Conservation (phyloP, 257 asterid genomes). For the Solanum arcanum region DNA sequence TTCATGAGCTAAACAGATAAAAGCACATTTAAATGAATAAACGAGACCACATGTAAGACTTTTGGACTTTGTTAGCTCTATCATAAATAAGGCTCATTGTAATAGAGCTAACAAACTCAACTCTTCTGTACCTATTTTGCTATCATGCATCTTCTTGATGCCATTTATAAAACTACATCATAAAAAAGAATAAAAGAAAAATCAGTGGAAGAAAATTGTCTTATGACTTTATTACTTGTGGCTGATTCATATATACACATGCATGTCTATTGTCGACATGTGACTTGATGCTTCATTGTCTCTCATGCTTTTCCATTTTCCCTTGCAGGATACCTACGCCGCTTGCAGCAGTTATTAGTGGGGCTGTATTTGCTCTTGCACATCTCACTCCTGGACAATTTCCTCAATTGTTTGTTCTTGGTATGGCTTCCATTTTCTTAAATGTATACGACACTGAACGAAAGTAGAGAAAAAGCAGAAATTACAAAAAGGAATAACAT, state of each 20-base stretch:
- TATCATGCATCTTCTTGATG: no score
- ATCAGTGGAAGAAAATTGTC: not conserved
- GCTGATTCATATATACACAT: not conserved
- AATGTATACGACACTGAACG: not conserved
- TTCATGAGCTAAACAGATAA: not conserved
- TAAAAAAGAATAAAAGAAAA: not conserved
- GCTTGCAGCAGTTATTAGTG: conserved; percentile 62
- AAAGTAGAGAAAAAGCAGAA: not conserved
- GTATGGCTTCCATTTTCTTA: conserved; percentile 21
- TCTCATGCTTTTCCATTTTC: conserved; percentile 2
- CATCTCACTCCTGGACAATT: conserved; percentile 94
- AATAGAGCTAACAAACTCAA: not conserved
- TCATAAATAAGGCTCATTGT: not conserved
- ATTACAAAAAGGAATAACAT: not conserved
- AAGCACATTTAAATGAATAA: no score
- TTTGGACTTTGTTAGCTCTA: not conserved
- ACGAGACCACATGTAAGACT: not conserved
- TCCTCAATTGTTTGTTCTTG: conserved; percentile 90
- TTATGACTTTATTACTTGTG: not conserved
- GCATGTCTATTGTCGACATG: not conserved
- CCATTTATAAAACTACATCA: not conserved
- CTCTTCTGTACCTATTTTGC: not conserved
- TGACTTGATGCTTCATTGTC: not conserved
- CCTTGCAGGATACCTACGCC: conserved; percentile 91
- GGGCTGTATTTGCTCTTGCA: conserved; percentile 77